Evolutionary conservation across 768 basidiomycete genomes (phyloP).

Genomic region (Leucosporidium scottii): DNA sequence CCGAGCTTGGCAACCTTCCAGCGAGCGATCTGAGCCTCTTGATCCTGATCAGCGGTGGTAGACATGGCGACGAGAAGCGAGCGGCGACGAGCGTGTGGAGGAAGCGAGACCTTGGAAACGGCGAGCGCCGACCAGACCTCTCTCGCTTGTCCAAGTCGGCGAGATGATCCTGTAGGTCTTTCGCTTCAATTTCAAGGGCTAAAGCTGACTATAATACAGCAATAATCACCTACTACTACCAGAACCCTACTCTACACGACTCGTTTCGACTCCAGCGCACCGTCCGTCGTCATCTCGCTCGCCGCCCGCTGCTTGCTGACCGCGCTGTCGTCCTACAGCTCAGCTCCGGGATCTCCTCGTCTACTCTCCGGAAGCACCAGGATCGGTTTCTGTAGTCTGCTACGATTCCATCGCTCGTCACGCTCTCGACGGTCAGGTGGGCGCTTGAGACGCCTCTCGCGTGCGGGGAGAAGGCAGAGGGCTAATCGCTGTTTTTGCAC

Average conservation of each 20-base stretch:
- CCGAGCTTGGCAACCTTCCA: slow-evolving; percentile 34
- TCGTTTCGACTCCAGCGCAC: neutral
- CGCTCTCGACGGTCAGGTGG: slow-evolving; percentile 5
- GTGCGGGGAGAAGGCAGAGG: neutral
- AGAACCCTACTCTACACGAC: neutral
- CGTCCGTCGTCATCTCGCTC: neutral
- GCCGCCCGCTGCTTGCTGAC: neutral
- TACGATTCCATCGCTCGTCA: slow-evolving; percentile 23
- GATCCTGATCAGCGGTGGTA: slow-evolving; percentile 11
- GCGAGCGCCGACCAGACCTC: too few relatives aligned
- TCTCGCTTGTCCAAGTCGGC: too few relatives aligned
- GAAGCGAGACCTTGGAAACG: too few relatives aligned
- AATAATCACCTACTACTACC: too few relatives aligned
- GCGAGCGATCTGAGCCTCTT: slow-evolving; percentile 27
- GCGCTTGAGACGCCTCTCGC: neutral
- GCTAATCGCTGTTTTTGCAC: neutral
- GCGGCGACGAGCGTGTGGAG: neutral
- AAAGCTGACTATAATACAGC: too few relatives aligned
- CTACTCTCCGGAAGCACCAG: slow-evolving; percentile 2
- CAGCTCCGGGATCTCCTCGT: slow-evolving; percentile 29
- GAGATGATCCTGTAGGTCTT: too few relatives aligned
- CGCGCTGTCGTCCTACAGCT: neutral
- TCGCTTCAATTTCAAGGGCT: too few relatives aligned
- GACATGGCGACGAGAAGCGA: slow-evolving; percentile 5
- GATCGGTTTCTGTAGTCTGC: slow-evolving; percentile 4